Base-by-base conservation (phyloP, 169 alveolate genomes). In the Neospora caninum region DNA sequence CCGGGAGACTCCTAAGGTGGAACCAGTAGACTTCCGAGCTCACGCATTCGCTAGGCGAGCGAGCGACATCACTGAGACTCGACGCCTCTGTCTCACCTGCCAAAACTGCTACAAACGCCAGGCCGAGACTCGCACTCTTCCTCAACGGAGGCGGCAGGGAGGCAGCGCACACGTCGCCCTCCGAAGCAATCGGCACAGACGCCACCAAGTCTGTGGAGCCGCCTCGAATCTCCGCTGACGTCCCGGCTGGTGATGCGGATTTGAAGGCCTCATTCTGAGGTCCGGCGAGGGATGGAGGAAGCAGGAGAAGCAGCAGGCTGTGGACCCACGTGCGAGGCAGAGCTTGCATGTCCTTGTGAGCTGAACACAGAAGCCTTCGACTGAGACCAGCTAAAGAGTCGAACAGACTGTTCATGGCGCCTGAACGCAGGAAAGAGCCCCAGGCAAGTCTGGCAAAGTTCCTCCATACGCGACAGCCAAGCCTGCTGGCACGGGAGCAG, bases 361-460 rank as follows among this genome's bases (percentile, higher is more conserved):
- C 41, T 16, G 87, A 42, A 42, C 38, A 42, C 4, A 82, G 41
- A 39, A 82, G 67, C 89, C 67, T 25, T 49, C 89, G 54, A 6
- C 89, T 41, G 34, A 82, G 10, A 0, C 70, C 54, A 16, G 89
- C 34, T 13, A 82, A n/a, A 42, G 58, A 10, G 54, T 82, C 89
- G 38, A 82, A 82, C 22, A 82, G 89, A 6, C 89, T 82, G 67
- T 82, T 36, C 89, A 82, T 82, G 27, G 89, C 89, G 42, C 89
- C 89, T 82, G 89, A 34, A 73, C 27, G 45, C 84, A 27, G 34
- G n/a, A n/a, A 25, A 64, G 78, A 64, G 31, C 78, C 10, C 78
- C 10, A 13, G 36, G 25, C 20, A 18, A 22, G 58, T 49, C 27
- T 49, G 0, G 58, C 18, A 0, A 13, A 49, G 58, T 0, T 49